Percentiles rank a stretch among this genome's conserved stretches.
Conservation (phyloP, 495 filamentous ascomycete species). For the Trichoderma virens region DNA sequence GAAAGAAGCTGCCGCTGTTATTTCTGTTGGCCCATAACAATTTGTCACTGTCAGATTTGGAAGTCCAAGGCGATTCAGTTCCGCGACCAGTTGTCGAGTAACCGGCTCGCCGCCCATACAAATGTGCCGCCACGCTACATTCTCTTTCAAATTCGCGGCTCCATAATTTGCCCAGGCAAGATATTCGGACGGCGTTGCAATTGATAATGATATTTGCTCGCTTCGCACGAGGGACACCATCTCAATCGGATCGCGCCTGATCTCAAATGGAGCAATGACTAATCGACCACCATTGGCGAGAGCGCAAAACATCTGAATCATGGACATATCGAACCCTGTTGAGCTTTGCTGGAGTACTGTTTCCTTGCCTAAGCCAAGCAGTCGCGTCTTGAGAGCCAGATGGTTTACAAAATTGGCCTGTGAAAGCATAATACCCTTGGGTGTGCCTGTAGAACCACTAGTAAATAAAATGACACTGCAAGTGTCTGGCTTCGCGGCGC, state of each 20-base stretch:
- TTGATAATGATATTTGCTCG: conserved; percentile 20
- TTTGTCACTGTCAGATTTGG: conserved; percentile 19
- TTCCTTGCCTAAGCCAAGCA: conserved; percentile 8
- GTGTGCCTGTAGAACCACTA: too few species aligned
- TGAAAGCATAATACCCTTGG: too few species aligned
- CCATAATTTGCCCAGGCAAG: conserved; percentile 17
- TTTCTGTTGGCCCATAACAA: conserved; percentile 28
- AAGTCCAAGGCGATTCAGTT: conserved; percentile 16
- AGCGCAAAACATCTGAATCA: conserved; percentile 22
- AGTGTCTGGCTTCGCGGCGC: too few species aligned
- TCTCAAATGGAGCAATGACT: conserved; percentile 13
- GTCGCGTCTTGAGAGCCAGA: too few species aligned
- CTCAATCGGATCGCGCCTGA: conserved; percentile 19
- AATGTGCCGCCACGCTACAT: conserved; percentile 16
- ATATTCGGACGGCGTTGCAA: conserved; percentile 22
- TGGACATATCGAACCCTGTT: conserved; percentile 23
- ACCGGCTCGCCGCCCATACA: conserved; percentile 25
- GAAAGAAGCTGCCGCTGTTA: neutral
- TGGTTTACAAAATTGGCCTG: too few species aligned
- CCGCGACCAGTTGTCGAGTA: conserved; percentile 5
- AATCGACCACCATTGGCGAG: conserved; percentile 23
- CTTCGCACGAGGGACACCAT: conserved; percentile 17
- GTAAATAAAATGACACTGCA: too few species aligned
- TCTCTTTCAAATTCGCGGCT: neutral
- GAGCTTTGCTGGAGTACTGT: conserved; percentile 25